These are phyloP conservation scores for Colletotrichum paranaense DNA, from an alignment of 2,329 filamentous ascomycete genomes.

Conservation along the genomic window DNA sequence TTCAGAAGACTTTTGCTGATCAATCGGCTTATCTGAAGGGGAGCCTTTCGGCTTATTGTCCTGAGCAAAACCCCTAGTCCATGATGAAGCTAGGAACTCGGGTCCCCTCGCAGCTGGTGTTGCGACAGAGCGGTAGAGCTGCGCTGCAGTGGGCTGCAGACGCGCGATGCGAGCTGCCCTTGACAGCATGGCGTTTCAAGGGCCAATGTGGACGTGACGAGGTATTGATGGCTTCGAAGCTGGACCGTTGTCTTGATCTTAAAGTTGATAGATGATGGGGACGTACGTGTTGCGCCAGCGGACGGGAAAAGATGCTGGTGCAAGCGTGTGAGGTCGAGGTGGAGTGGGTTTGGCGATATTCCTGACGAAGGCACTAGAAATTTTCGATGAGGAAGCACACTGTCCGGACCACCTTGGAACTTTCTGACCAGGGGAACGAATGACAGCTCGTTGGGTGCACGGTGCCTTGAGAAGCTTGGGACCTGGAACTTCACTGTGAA, in stretches of 20 bases:
- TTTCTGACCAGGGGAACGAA: background rate
- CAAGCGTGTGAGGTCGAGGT: constrained; percentile 13
- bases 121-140: constrained; percentile 34
- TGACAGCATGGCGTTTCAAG: constrained; percentile 38
- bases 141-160: constrained; percentile 35
- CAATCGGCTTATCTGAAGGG: constrained; percentile 15
- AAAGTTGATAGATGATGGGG: background rate
- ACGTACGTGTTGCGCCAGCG: constrained; percentile 9
- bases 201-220: constrained; percentile 4
- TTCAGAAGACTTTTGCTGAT: constrained; percentile 19
- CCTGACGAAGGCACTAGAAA: constrained; percentile 35
- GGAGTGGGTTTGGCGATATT: constrained; percentile 27
- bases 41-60: constrained; percentile 20
- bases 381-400: constrained; percentile 28
- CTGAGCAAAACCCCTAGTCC: constrained; percentile 35
- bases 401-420: constrained; percentile 1
- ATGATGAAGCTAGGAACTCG: constrained; percentile 27
- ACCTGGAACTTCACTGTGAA: background rate
- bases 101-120: constrained; percentile 31
- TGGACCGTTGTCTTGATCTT: background rate
- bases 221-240: background rate
- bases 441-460: background rate
- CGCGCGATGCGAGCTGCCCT: constrained; percentile 38
- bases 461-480: background rate
- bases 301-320: constrained; percentile 1